These are phyloP conservation scores for Paramecium primaurelia DNA, from an alignment of 73 alveolate species.

Conservation along the genomic window DNA sequence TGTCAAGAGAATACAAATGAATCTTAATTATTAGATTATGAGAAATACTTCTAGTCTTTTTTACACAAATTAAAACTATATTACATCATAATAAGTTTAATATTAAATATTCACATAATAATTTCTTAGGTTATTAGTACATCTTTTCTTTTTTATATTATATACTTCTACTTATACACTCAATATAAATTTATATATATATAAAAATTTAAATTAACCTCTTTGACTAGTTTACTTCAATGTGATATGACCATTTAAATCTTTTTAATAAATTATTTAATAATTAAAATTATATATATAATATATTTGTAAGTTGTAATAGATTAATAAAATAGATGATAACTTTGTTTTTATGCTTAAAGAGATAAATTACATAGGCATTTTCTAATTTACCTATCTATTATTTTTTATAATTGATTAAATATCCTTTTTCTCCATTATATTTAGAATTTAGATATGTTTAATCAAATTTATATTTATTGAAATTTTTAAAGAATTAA, in stretches of 20 bases:
- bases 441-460: not conserved
- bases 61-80: not conserved
- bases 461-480: too few species aligned
- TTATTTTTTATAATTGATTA: too few species aligned
- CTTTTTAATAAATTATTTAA: not conserved
- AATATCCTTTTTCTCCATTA: not conserved
- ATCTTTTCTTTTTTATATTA: not conserved
- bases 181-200: not conserved
- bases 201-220: not conserved
- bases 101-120: not conserved
- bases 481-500: not conserved
- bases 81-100: not conserved
- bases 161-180: not conserved
- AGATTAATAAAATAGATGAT: not conserved
- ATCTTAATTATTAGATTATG: not conserved
- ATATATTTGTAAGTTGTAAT: not conserved
- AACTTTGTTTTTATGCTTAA: not conserved
- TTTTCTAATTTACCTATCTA: not conserved
- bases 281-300: not conserved
- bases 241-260: not conserved
- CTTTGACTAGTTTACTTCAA: not conserved
- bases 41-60: not conserved
- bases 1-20: not conserved
- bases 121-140: not conserved
- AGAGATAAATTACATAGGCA: not conserved